These are phyloP conservation scores for Globisporangium radiosum DNA, from an alignment of 352 stramenopile species.

Conservation along the genomic window DNA sequence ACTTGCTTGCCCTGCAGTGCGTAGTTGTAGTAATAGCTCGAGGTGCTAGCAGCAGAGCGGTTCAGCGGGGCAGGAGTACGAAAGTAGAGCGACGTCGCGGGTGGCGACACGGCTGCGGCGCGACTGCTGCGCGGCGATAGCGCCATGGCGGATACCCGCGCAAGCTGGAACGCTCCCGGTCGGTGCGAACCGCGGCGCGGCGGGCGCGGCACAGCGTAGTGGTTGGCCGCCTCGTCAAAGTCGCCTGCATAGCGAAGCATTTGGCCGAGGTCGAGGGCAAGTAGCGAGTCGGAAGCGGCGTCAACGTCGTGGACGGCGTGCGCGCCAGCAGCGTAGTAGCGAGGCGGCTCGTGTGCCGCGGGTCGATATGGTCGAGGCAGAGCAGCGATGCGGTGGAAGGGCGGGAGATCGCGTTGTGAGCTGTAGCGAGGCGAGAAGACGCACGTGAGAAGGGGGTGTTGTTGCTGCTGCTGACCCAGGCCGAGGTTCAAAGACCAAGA, in stretches of 20 bases:
- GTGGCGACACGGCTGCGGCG: no score
- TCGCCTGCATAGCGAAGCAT: constrained; percentile 10
- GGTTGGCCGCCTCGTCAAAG: constrained; percentile 13
- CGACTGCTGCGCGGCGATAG: no score
- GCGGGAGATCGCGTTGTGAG: no score
- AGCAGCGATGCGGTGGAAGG: no score
- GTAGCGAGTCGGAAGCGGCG: neutral
- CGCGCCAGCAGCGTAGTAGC: constrained; percentile 1
- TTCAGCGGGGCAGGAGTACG: neutral
- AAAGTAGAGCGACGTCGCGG: neutral
- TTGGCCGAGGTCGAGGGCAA: neutral
- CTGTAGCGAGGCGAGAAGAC: no score
- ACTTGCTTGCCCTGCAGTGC: neutral
- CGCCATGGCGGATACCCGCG: neutral
- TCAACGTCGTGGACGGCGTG: neutral
- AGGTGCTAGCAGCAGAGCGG: constrained; percentile 9
- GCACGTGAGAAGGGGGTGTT: no score
- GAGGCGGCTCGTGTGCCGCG: no score
- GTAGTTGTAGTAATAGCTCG: neutral
- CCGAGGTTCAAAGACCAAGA: no score
- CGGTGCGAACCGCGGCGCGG: constrained; percentile 23
- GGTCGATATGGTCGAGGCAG: no score
- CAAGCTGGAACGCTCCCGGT: constrained; percentile 1
- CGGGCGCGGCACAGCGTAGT: constrained; percentile 24
- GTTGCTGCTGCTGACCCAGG: no score